These are phyloP conservation scores for Vitis vinifera DNA, from an alignment of 164 flowering plant genomes.

Conservation along the genomic window DNA sequence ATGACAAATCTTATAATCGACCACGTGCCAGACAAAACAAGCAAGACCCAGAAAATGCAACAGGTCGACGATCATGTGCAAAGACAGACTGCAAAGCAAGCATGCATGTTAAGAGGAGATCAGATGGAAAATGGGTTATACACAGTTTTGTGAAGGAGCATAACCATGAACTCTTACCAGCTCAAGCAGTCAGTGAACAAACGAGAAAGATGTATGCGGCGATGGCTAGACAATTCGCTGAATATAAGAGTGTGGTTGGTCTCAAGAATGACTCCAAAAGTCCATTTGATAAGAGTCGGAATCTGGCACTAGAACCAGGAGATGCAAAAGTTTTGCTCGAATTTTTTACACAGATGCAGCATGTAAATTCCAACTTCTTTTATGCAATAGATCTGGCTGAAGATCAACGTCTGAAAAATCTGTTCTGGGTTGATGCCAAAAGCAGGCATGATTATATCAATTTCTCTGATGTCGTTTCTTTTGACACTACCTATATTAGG, in stretches of 20 bases:
- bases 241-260: constrained; percentile 41
- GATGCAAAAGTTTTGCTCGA: constrained; percentile 32
- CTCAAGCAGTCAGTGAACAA: constrained; percentile 50
- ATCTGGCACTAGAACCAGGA: constrained; percentile 29
- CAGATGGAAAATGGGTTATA: constrained; percentile 43
- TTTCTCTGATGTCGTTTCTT: constrained; percentile 36
- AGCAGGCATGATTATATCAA: constrained; percentile 36
- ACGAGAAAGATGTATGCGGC: constrained; percentile 53
- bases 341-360: constrained; percentile 30
- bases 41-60: constrained; percentile 37
- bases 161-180: constrained; percentile 47
- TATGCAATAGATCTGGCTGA: constrained; percentile 39
- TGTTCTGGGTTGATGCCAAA: constrained; percentile 46
- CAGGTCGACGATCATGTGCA: constrained; percentile 40
- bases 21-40: constrained; percentile 40
- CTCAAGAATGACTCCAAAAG: constrained; percentile 33
- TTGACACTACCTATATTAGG: constrained; percentile 30
- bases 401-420: constrained; percentile 31
- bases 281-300: constrained; percentile 29
- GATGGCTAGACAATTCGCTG: constrained; percentile 55
- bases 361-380: constrained; percentile 35
- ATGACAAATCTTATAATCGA: constrained; percentile 36
- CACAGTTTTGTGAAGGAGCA: constrained; percentile 41
- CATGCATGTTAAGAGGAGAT: constrained; percentile 43
- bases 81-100: constrained; percentile 48